These are phyloP conservation scores for Lasiodiplodia gonubiensis DNA, from an alignment of 2,329 filamentous ascomycete species.

Conservation along the genomic window DNA sequence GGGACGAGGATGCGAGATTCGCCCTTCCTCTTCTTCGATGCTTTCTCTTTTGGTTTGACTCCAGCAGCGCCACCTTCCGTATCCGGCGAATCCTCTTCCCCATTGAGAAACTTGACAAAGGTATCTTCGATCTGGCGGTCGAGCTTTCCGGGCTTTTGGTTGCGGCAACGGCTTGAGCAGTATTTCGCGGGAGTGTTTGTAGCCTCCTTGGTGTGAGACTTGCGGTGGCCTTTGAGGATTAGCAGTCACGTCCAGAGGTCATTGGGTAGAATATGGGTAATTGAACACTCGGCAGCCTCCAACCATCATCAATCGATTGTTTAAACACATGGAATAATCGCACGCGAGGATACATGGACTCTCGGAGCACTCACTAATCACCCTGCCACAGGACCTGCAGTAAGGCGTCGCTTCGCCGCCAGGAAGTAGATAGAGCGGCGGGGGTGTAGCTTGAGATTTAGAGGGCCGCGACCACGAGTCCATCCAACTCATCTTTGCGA, in stretches of 20 bases:
- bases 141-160: slow-evolving; percentile 55
- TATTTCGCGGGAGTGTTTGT: slow-evolving; percentile 54
- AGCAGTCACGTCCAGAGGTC: neutral
- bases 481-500: slow-evolving; percentile 55
- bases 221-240: slow-evolving; percentile 35
- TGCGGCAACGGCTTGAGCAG: slow-evolving; percentile 62
- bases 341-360: neutral
- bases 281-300: neutral
- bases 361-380: slow-evolving; percentile 50
- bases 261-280: neutral
- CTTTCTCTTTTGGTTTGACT: slow-evolving; percentile 26
- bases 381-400: slow-evolving; percentile 63
- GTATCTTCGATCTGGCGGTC: slow-evolving; percentile 61
- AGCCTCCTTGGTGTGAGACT: slow-evolving; percentile 39
- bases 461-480: slow-evolving; percentile 54
- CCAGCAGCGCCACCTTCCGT: slow-evolving; percentile 7
- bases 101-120: slow-evolving; percentile 53
- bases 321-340: neutral
- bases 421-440: slow-evolving; percentile 60
- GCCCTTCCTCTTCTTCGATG: slow-evolving; percentile 51
- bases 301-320: neutral
- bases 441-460: slow-evolving; percentile 52
- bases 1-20: slow-evolving; percentile 58
- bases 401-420: slow-evolving; percentile 58
- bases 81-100: slow-evolving; percentile 30